These are phyloP conservation scores for Aspergillus quadricinctus DNA, from an alignment of 2,329 filamentous ascomycete species.

Conservation along the genomic window DNA sequence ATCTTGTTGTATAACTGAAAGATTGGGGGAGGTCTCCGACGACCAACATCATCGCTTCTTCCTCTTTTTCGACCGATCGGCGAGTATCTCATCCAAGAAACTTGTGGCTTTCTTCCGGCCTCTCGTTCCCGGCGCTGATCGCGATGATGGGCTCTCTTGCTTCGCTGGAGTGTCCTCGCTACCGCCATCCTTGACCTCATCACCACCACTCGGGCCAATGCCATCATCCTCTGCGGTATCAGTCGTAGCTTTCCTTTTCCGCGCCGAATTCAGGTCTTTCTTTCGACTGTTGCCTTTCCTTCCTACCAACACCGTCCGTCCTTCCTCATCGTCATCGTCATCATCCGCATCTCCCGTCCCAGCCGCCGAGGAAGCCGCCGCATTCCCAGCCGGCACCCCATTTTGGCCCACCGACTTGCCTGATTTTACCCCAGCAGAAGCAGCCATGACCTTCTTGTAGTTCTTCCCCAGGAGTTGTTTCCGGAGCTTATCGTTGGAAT, in stretches of 20 bases:
- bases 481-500: constrained; percentile 42
- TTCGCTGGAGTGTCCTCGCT: constrained; percentile 3
- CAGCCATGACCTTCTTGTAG: constrained; percentile 37
- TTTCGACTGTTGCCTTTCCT: constrained; percentile 14
- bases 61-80: constrained; percentile 48
- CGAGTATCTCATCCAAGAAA: constrained; percentile 53
- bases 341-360: constrained; percentile 21
- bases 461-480: constrained; percentile 44
- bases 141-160: constrained; percentile 7
- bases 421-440: constrained; percentile 15
- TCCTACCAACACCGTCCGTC: constrained; percentile 38
- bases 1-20: not conserved
- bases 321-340: constrained; percentile 39
- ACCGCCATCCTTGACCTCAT: constrained; percentile 4
- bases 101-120: constrained; percentile 41
- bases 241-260: constrained; percentile 9
- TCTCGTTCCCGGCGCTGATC: constrained; percentile 16
- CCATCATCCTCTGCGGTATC: not conserved
- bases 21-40: not conserved
- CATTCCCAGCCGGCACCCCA: not conserved
- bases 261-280: constrained; percentile 2
- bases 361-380: not conserved
- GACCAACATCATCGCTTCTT: constrained; percentile 34
- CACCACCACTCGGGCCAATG: not conserved
- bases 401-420: constrained; percentile 26